phyloP scores from a whole-genome alignment of 495 filamentous ascomycete genomes.

The Friedmanniomyces simplex region DNA sequence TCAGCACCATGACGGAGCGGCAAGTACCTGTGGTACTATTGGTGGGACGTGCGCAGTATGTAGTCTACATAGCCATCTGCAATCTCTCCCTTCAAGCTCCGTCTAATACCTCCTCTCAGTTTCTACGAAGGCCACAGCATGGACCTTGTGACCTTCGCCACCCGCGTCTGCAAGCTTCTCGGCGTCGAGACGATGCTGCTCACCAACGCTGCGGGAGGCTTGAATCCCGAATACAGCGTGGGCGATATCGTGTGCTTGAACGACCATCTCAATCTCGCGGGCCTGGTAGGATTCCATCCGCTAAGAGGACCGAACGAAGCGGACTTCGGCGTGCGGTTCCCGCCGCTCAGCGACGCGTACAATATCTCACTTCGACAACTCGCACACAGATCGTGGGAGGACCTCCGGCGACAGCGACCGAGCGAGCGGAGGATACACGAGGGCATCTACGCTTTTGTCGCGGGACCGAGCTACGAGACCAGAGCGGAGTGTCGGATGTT shows the following conservation, averaged over 20 bases:
- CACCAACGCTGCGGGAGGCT: conserved; percentile 67
- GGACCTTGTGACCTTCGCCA: conserved; percentile 56
- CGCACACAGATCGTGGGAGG: conserved; percentile 52
- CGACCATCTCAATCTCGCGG: conserved; percentile 70
- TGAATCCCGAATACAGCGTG: conserved; percentile 57
- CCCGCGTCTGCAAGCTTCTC: conserved; percentile 58
- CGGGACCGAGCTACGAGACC: conserved; percentile 67
- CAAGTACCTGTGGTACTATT: conserved; percentile 56
- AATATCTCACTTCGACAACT: conserved; percentile 55
- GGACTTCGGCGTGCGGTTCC: conserved; percentile 60
- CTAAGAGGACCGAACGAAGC: conserved; percentile 62
- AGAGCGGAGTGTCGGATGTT: conserved; percentile 70
- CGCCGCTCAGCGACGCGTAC: conserved; percentile 65
- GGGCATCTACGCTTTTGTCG: conserved; percentile 66
- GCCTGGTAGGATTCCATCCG: conserved; percentile 57
- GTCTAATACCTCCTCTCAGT: conserved; percentile 31
- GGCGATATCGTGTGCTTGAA: conserved; percentile 65
- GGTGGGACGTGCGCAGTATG: conserved; percentile 66
- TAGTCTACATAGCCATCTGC: conserved; percentile 13
- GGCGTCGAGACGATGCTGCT: conserved; percentile 57
- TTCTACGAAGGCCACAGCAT: conserved; percentile 71
- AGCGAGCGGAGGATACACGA: conserved; percentile 50
- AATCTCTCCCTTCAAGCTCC: neutral
- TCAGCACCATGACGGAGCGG: conserved; percentile 47
- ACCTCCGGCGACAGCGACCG: conserved; percentile 29